Evolutionary conservation across 2,329 filamentous ascomycete genomes (phyloP).

Genomic region (Scedosporium apiospermum): DNA sequence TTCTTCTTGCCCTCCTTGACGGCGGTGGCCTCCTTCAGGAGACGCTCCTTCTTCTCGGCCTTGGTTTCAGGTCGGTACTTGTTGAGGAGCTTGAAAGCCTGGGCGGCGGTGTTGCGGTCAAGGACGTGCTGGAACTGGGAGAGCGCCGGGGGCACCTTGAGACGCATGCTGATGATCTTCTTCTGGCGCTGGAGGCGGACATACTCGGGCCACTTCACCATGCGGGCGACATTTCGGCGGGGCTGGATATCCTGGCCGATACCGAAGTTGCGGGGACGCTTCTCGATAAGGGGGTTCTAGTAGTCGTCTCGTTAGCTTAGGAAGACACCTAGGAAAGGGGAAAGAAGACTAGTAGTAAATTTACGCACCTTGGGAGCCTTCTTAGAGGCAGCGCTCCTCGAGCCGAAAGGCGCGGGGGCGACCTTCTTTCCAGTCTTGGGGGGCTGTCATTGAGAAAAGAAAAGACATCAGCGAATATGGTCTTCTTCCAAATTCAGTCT

Average conservation of each 20-base stretch:
- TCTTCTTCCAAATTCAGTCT: slow-evolving; percentile 48
- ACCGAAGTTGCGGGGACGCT: slow-evolving; percentile 92
- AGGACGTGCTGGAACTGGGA: slow-evolving; percentile 97
- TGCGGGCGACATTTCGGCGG: slow-evolving; percentile 86
- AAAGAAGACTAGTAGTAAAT: neutral
- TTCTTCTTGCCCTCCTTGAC: slow-evolving; percentile 99
- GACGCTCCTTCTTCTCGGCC: slow-evolving; percentile 99
- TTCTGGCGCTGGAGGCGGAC: slow-evolving; percentile 90
- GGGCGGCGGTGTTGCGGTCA: slow-evolving; percentile 91
- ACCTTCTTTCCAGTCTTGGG: slow-evolving; percentile 97
- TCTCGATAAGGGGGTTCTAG: slow-evolving; percentile 99
- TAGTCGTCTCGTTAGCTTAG: slow-evolving; percentile 11
- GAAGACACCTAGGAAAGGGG: neutral
- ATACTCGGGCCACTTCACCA: slow-evolving; percentile 99
- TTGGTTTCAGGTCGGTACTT: slow-evolving; percentile 99
- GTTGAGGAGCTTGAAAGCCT: slow-evolving; percentile 98
- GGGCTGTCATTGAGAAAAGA: slow-evolving; percentile 99
- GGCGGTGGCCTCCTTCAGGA: slow-evolving; percentile 95
- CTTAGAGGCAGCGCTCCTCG: slow-evolving; percentile 84
- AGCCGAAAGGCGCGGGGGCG: slow-evolving; percentile 91
- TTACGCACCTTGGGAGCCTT: slow-evolving; percentile 88
- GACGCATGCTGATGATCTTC: slow-evolving; percentile 95
- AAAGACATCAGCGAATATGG: slow-evolving; percentile 75
- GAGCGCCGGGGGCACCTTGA: slow-evolving; percentile 97
- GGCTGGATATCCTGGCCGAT: slow-evolving; percentile 99